Base-by-base conservation (phyloP, 441 rosid genomes). In the Geranium incanum region DNA sequence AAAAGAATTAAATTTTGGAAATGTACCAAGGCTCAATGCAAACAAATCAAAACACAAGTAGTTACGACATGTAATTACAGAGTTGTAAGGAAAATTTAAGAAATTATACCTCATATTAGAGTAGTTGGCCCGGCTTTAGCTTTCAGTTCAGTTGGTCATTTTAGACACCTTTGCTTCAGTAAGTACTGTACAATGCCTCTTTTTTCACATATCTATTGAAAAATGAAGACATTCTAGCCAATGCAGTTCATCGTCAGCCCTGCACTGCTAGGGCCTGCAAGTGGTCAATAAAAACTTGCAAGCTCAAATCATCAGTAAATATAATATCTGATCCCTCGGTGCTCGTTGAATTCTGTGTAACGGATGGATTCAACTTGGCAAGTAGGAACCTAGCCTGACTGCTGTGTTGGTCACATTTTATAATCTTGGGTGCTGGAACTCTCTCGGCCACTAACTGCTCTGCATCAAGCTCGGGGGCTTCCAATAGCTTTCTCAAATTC, bases 311-410 rank as follows among this genome's bases (percentile, higher is more conserved):
- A 84, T 91, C 98, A 0, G 96, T 91, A 19, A 86, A 87, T 60
- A 91, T 81, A 6, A 91, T 79, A 57, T 87, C 96, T 1, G 95
- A 91, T 28, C 88, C 97, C 50, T 85, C 89, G 0, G 72, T 80
- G 67, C 83, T 78, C 1, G 79, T 82, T 9, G 96, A 84, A 67
- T 89, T 83, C 74, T 91, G 97, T 16, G 95, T 88, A 48, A 89
- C 82, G 3, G 90, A 89, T 16, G 95, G 95, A 76, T 89, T 89
- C 77, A 91, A 82, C 79, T 91, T 93, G 37, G 98, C 98, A 36
- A 93, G 93, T 72, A 93, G 95, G 77, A 93, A 93, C 84, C 98
- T 82, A 16, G 98, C 97, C 77, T 87, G 95, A 72, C 97, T 91
- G 70, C 96, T 76, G 76, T 93, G 93, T 78, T 94, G 98, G 74